A percentile compares a stretch with the other conserved stretches of the same genome.
Evolutionary conservation across 768 basidiomycete genomes (phyloP).

Genomic region (Cyclocybe aegerita): DNA sequence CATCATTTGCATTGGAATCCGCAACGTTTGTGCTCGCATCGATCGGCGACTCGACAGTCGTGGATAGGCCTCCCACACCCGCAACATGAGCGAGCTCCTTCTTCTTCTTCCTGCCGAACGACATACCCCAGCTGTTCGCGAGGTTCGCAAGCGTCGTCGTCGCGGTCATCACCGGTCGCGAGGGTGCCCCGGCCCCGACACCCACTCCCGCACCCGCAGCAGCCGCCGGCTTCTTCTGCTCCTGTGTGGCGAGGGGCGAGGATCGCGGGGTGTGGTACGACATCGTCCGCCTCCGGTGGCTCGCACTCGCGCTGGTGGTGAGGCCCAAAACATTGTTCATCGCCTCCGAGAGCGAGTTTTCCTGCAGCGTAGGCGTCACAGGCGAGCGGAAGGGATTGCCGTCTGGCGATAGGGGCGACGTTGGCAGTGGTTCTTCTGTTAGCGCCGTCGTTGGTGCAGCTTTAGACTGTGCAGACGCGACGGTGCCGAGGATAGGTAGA

Average conservation of each 20-base stretch:
- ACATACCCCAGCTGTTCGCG: conserved; percentile 64
- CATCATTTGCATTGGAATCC: neutral
- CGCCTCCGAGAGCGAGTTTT: conserved; percentile 55
- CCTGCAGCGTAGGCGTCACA: conserved; percentile 58
- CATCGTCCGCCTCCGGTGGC: conserved; percentile 52
- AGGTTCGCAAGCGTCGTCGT: conserved; percentile 56
- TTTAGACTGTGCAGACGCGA: conserved; percentile 46
- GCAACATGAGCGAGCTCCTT: conserved; percentile 15
- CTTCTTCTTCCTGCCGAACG: conserved; percentile 60
- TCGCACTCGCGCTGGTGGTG: conserved; percentile 3
- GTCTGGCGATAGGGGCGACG: conserved; percentile 43
- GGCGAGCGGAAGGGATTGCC: conserved; percentile 35
- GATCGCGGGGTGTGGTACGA: conserved; percentile 58
- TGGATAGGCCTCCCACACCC: conserved; percentile 13
- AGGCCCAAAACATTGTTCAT: conserved; percentile 41
- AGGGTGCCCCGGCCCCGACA: conserved; percentile 1
- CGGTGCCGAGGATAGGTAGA: conserved; percentile 56
- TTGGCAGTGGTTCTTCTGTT: conserved; percentile 51
- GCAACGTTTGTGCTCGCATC: conserved; percentile 10
- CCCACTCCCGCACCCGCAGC: neutral
- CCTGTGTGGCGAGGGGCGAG: conserved; percentile 40
- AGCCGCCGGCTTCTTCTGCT: neutral
- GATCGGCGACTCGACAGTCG: conserved; percentile 28
- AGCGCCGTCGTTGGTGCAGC: conserved; percentile 69
- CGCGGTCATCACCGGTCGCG: conserved; percentile 25